These are phyloP conservation scores for Epichloe amarillans DNA, from an alignment of 2,329 filamentous ascomycete genomes.

Conservation along the genomic window DNA sequence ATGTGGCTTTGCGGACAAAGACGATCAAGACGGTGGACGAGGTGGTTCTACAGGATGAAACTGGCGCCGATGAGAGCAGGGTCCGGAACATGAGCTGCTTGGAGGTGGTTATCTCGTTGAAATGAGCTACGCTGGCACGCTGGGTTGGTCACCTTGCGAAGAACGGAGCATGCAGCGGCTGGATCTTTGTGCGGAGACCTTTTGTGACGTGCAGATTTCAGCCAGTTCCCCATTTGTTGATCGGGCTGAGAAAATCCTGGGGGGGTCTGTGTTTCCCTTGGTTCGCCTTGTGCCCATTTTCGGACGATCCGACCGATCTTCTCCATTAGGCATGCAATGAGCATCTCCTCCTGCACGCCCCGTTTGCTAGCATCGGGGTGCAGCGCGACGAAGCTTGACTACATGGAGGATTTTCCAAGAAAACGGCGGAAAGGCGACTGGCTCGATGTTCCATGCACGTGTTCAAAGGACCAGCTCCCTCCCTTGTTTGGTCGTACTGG, in stretches of 20 bases:
- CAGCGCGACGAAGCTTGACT: background rate
- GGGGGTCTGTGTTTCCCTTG: background rate
- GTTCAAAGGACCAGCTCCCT: too few relatives aligned
- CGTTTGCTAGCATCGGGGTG: background rate
- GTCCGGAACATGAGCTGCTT: slow-evolving; percentile 37
- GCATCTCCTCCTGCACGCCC: background rate
- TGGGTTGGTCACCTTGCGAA: too few relatives aligned
- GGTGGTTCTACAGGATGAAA: slow-evolving; percentile 32
- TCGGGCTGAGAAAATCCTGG: background rate
- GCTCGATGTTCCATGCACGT: too few relatives aligned
- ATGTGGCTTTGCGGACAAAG: slow-evolving; percentile 46
- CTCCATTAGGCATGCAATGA: slow-evolving; percentile 1
- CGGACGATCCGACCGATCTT: background rate
- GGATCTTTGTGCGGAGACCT: background rate
- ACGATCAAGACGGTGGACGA: slow-evolving; percentile 57
- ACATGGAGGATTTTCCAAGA: too few relatives aligned
- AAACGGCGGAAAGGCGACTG: too few relatives aligned
- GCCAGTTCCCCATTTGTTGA: background rate
- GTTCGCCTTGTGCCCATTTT: background rate
- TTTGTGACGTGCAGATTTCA: background rate
- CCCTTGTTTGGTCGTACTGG: too few relatives aligned
- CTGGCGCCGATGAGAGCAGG: slow-evolving; percentile 25
- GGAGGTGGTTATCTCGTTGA: slow-evolving; percentile 34
- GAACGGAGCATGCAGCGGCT: too few relatives aligned
- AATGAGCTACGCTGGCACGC: slow-evolving; percentile 18